Evolutionary conservation across 352 stramenopile genomes (phyloP).

Genomic region (Phytophthora multivora): DNA sequence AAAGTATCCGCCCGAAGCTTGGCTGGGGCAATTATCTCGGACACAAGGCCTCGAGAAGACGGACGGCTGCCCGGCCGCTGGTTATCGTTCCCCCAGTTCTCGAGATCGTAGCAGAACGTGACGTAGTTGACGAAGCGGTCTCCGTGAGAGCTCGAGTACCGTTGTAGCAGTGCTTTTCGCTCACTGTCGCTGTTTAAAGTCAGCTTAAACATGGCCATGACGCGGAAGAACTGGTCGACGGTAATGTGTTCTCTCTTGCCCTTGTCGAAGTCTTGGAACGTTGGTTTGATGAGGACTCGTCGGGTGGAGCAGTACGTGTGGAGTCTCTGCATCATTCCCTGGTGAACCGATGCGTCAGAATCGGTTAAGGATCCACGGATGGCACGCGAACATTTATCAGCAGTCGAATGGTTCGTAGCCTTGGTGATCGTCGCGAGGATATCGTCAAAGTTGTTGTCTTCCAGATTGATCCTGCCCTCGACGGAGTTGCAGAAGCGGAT

Average conservation of each 20-base stretch:
- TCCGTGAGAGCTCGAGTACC: slow-evolving; percentile 72
- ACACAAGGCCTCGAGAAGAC: slow-evolving; percentile 48
- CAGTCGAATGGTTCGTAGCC: slow-evolving; percentile 29
- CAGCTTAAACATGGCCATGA: slow-evolving; percentile 83
- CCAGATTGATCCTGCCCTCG: slow-evolving; percentile 45
- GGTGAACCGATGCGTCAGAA: slow-evolving; percentile 45
- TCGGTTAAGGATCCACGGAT: slow-evolving; percentile 62
- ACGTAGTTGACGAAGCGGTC: slow-evolving; percentile 86
- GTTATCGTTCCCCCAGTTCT: slow-evolving; percentile 53
- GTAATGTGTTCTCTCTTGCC: slow-evolving; percentile 78
- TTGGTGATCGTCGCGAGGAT: slow-evolving; percentile 48
- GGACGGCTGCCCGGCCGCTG: slow-evolving; percentile 35
- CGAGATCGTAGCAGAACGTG: slow-evolving; percentile 83
- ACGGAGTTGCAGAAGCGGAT: slow-evolving; percentile 73
- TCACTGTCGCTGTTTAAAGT: slow-evolving; percentile 54
- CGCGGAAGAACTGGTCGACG: slow-evolving; percentile 81
- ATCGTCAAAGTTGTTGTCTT: slow-evolving; percentile 62
- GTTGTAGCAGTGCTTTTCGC: slow-evolving; percentile 60
- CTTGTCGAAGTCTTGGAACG: slow-evolving; percentile 86
- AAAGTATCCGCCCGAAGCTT: slow-evolving; percentile 48
- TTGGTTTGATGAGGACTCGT: slow-evolving; percentile 76
- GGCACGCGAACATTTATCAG: slow-evolving; percentile 63
- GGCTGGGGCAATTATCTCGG: slow-evolving; percentile 63
- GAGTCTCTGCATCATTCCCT: slow-evolving; percentile 67
- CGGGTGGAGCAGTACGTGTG: slow-evolving; percentile 60